Evolutionary conservation across 2,329 filamentous ascomycete species (phyloP), one percentile per base, ranked within the genome.

Genomic region (Curvularia lunata): DNA sequence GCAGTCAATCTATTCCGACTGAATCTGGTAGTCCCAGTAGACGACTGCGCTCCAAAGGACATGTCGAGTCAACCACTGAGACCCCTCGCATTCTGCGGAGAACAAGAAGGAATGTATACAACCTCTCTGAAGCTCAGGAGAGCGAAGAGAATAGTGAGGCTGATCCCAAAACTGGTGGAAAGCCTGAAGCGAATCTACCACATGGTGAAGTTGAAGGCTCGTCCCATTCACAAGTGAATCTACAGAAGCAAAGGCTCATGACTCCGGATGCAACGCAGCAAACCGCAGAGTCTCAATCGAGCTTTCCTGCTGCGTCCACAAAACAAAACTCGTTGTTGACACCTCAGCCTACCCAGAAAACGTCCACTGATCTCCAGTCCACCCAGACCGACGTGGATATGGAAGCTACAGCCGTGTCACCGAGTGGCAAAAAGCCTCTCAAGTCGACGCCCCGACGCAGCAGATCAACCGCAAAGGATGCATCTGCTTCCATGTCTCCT

Each of bases 271-370:
- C 62, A 3, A 73, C 67, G 4, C 74, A 77, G 40, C 61, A 66
- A 30, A 62, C 63, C n/a, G 52, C 59, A 13, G 62, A 63, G 1
- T 70, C 70, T 12, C 72, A 76, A 43, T 30, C 60, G 16, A 59
- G 59, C 9, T 47, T 55, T 3, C 28, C 8, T 5, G 2, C 40
- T 8, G 41, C 4, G 3, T 62, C 69, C 28, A 50, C 64, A 12
- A 65, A 67, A 27, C 66, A 71, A 18, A 66, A 30, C 27, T 45
- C 77, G 6, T 75, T 74, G 8, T 64, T 74, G 21, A 78, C 75
- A 7, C 77, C 78, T 5, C 70, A 76, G 48, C 69, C 75, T 25
- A 79, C 77, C 0, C 77, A 79, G 59, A 54, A 46, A 12, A 72
- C 65, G 2, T 69, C 66, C 32, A 38, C 62, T 5, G 64, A 56